Base-by-base conservation (phyloP, 495 filamentous ascomycete species). In the Entonaema liquescens region DNA sequence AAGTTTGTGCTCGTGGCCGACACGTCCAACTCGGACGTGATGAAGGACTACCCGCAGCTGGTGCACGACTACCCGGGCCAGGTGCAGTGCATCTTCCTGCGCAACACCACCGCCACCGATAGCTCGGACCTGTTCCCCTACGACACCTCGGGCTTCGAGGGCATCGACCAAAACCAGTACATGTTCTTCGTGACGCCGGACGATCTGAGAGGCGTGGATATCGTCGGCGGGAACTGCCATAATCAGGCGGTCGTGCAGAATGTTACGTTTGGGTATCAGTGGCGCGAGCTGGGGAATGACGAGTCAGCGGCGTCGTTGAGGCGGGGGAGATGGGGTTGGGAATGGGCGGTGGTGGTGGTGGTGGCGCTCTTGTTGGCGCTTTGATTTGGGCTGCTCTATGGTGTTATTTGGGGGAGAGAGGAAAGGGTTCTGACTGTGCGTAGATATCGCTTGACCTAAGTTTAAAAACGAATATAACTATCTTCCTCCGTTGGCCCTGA, bases 181-280 rank as follows among this genome's bases (percentile, higher is more conserved):
- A 93, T 94, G 91, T 94, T 94, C 81, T 94, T 94, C 80, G 77
- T 80, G 2, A 82, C 87, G 1, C 83, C 92, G 0, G 89, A 93
- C 76, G 92, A 94, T 72, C 81, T 94, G 13, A 83, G 59, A 5
- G 82, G 83, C 15, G 81, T 93, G 70, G 89, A 94, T 76, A 88
- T 94, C 67, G 80, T 78, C n/a, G 87, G 84, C 36, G 92, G 92
- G 6, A 81, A 91, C 17, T 94, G 92, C 72, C 79, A 87, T 65
- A 94, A 94, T 66, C 62, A 73, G 25, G 85, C 80, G 1, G 82
- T 92, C 1, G 71, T 76, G 69, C 89, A 93, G 74, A 90, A 91
- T 65, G 76, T 93, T 38, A 92, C 90, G 0, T 94, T 91, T 68
- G 82, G 86, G 6, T 84, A 83, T 40, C 92, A 93, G 77, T 90